phyloP scores from a whole-genome alignment of 148 eudicot species.

The Amaranthus palmeri region DNA sequence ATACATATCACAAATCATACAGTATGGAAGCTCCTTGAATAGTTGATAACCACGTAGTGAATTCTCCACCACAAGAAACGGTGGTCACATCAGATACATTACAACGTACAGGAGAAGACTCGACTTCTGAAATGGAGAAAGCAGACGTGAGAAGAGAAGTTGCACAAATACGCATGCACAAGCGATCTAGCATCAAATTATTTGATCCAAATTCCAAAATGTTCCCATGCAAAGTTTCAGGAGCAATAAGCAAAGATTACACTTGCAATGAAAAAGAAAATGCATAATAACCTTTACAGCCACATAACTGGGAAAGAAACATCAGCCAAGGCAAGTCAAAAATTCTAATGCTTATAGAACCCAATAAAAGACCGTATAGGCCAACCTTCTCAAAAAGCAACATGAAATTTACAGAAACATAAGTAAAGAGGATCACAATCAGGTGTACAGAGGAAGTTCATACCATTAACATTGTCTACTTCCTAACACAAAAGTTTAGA shows the following conservation, averaged over 20 bases:
- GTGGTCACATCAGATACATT: slow-evolving; percentile 61
- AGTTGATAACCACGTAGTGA: slow-evolving; percentile 82
- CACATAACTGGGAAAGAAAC: neutral
- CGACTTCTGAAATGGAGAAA: slow-evolving; percentile 55
- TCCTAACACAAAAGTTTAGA: no score
- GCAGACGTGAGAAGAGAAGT: neutral
- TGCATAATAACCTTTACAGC: neutral
- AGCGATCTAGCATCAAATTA: neutral
- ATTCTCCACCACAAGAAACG: slow-evolving; percentile 81
- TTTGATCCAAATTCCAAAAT: neutral
- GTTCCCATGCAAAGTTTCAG: neutral
- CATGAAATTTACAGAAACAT: no score
- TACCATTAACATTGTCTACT: no score
- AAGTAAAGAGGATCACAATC: no score
- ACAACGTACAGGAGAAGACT: slow-evolving; percentile 79
- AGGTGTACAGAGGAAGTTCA: no score
- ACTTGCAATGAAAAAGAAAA: neutral
- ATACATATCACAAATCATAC: slow-evolving; percentile 53
- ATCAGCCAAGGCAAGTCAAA: neutral
- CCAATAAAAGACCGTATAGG: neutral
- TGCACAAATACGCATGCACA: neutral
- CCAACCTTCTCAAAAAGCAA: neutral
- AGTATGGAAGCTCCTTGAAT: slow-evolving; percentile 75
- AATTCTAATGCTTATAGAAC: neutral
- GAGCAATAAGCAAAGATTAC: neutral